Base-by-base conservation (phyloP, 257 asterid genomes). In the Thymus quinquecostatus region DNA sequence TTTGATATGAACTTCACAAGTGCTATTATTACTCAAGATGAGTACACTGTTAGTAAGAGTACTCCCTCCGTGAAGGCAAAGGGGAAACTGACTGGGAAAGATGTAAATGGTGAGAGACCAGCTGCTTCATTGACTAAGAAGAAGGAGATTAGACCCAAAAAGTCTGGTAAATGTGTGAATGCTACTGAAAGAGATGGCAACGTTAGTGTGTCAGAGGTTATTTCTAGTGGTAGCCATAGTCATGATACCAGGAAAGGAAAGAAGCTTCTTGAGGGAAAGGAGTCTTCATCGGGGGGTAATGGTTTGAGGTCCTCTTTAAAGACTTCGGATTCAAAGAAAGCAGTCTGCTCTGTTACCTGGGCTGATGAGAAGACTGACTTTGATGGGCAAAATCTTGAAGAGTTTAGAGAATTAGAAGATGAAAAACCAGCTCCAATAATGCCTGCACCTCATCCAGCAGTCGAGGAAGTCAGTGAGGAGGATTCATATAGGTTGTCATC, bases 301-400 rank as follows among this genome's bases (percentile, higher is more conserved):
- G 54, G 36, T 28, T 79, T 81, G 36, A 93, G 83, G 69, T 83
- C 98, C 80, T 91, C 99, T 70, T 71, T 94, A 60, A 94, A 88
- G 83, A 80, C 88, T 47, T 85, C 89, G 59, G 75, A 64, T 60
- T 79, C 86, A 8, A 87, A 85, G 80, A 86, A 80, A 84, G 79
- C 64, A 65, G 65, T 76, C 45, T 82, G 69, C 43, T 82, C 87
- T 68, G 90, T 94, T 70, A 81, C 92, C 36, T 94, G 99, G 99
- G 97, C 98, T 53, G 98, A 94, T 81, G 87, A 79, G 76, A 83
- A 69, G 71, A 71, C 66, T 69, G 80, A 75, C 50, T 69, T 69
- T 77, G 80, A 66, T 11, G 66, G 78, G 60, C 70, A 69, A 68
- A 79, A 62, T 81, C 89, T 83, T 64, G 72, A 79, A 33, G 88